Percentiles rank a stretch among this genome's conserved stretches.
These are phyloP conservation scores for Clitopilus hobsonii DNA, from an alignment of 768 basidiomycete genomes.

Conservation along the genomic window DNA sequence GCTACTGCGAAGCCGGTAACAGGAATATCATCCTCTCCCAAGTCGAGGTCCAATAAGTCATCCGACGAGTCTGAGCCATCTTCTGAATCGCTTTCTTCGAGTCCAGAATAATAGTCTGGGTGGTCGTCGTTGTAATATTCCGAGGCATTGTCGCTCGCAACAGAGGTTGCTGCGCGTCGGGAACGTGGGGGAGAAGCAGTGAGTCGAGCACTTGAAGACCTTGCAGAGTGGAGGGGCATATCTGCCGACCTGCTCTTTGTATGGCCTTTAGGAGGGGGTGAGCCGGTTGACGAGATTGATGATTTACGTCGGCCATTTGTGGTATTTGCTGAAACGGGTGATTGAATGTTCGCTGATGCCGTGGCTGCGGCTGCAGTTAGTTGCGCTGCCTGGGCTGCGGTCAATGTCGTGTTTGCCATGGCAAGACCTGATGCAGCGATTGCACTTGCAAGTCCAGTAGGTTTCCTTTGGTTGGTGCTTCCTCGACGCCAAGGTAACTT, in stretches of 20 bases:
- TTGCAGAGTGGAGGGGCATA: constrained; percentile 7
- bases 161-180: constrained; percentile 4
- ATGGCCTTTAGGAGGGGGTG: constrained; percentile 6
- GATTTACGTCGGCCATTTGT: neutral
- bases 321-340: neutral
- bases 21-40: constrained; percentile 75
- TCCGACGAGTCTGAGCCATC: constrained; percentile 25
- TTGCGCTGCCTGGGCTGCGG: constrained; percentile 41
- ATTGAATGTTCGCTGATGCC: constrained; percentile 11
- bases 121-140: constrained; percentile 26
- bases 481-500: constrained; percentile 38
- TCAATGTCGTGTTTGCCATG: constrained; percentile 55
- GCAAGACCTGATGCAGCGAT: constrained; percentile 63
- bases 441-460: constrained; percentile 61
- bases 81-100: constrained; percentile 30
- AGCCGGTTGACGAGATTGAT: constrained; percentile 3
- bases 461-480: constrained; percentile 36
- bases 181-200: neutral
- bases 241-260: constrained; percentile 10
- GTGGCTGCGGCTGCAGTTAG: constrained; percentile 22
- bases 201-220: constrained; percentile 2
- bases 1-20: constrained; percentile 98
- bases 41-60: constrained; percentile 35
- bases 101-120: constrained; percentile 34
- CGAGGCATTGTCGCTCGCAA: constrained; percentile 6